Base-by-base conservation (phyloP, 2,329 filamentous ascomycete genomes). In the Scedosporium apiospermum region DNA sequence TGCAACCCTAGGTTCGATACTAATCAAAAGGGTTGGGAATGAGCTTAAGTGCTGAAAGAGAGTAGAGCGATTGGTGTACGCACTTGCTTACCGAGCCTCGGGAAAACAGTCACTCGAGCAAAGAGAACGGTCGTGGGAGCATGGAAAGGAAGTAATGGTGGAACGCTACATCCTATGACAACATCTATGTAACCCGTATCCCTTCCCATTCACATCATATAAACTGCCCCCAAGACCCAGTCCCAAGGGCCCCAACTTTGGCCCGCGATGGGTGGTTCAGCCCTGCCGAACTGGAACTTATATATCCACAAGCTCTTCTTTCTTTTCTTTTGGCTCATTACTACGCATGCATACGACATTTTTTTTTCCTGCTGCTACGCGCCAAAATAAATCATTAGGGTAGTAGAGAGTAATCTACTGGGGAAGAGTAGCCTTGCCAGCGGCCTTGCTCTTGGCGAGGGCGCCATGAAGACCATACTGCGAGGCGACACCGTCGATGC, bases 401-500 rank as follows among this genome's bases (percentile, higher is more conserved):
- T 27, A 55, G 51, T 55, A 18, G 34, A 38, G 34, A 12, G 23
- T 55, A 27, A 30, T 55, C 51, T 55, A 62, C 61, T 62, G 38
- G 34, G 53, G 26, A 26, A 62, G 61, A 16, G 23, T 21, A 26
- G 61, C 34, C 61, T 62, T 62, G 53, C 61, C 61, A 42, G 61
- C 61, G 30, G 61, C 61, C 53, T 58, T 62, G 61, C 63, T 69
- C 76, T 71, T 69, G 21, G 68, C 69, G 26, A 77, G 70, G 18
- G 91, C 89, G 62, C 85, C 89, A 51, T 77, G 74, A 53, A 96
- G 82, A 58, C 82, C 87, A 70, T 82, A 90, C 71, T 93, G 90
- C 27, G 80, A 83, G 18, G 77, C 70, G 66, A 93, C 81, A 55
- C 90, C 91, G 68, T 93, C 85, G 66, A 93, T 78, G 68, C 91